Conservation (phyloP, 305 asterid genomes). For the Plantago lanceolata region DNA sequence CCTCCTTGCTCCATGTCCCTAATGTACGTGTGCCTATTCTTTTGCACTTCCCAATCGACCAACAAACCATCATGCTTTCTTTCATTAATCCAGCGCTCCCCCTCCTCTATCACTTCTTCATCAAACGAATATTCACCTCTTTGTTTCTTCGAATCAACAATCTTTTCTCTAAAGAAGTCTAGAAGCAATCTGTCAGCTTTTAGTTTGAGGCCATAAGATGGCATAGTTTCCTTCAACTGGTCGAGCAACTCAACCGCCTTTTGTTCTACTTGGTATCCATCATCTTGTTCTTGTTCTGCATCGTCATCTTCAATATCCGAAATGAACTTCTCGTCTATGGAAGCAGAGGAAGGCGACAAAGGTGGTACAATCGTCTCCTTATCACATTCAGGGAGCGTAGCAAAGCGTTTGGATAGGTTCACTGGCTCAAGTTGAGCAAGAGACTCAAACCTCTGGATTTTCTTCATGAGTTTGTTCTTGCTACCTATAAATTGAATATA, state of each 20-base stretch:
- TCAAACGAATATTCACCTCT: background rate
- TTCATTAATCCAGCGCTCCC: conserved; percentile 47
- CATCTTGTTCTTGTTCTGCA: conserved; percentile 12
- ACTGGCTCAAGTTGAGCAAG: conserved; percentile 56
- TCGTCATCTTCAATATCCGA: conserved; percentile 27
- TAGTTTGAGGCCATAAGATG: conserved; percentile 33
- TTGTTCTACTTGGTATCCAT: conserved; percentile 22
- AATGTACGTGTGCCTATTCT: conserved; percentile 46
- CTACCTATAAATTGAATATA: conserved; percentile 38
- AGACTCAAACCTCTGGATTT: conserved; percentile 49
- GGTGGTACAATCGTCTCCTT: conserved; percentile 35
- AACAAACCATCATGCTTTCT: conserved; percentile 17
- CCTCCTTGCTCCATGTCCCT: conserved; percentile 57
- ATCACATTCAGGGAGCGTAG: conserved; percentile 33
- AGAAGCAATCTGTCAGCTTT: conserved; percentile 40
- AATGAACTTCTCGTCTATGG: conserved; percentile 26
- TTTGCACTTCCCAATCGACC: conserved; percentile 45
- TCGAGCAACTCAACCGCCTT: conserved; percentile 40
- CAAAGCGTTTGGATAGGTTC: conserved; percentile 41
- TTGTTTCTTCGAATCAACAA: conserved; percentile 7
- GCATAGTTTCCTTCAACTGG: conserved; percentile 30
- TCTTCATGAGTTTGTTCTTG: conserved; percentile 49
- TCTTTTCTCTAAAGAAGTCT: conserved; percentile 53
- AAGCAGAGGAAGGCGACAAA: conserved; percentile 17
- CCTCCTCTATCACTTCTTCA: conserved; percentile 31